Conservation (phyloP, 2,329 filamentous ascomycete species). For the Pseudogymnoascus sp. region DNA sequence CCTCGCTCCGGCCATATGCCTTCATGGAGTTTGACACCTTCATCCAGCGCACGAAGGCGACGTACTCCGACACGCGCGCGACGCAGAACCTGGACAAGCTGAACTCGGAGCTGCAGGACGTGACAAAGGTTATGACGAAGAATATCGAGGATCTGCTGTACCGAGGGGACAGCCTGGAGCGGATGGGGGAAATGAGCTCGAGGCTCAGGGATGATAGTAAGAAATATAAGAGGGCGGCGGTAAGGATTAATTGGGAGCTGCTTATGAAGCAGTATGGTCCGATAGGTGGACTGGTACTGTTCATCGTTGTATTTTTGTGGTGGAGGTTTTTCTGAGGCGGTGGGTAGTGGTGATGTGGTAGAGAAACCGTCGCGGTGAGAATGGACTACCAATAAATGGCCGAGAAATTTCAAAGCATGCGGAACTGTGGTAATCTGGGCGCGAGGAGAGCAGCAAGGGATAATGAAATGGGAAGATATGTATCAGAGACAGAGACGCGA, state of each 20-base stretch:
- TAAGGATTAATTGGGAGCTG: constrained; percentile 96
- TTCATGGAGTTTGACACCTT: constrained; percentile 98
- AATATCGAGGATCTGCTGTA: constrained; percentile 98
- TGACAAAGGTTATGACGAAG: constrained; percentile 99
- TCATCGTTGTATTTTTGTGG: constrained; percentile 81
- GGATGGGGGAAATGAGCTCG: constrained; percentile 92
- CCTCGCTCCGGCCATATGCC: constrained; percentile 78
- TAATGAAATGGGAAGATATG: neutral
- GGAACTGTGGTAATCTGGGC: neutral
- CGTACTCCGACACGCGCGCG: constrained; percentile 87
- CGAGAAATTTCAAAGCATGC: neutral
- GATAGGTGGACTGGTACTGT: constrained; percentile 70
- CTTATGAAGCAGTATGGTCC: constrained; percentile 95
- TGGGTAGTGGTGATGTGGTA: neutral
- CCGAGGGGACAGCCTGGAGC: constrained; percentile 84
- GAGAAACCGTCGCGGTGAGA: neutral
- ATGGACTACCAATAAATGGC: neutral
- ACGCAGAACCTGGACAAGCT: constrained; percentile 89
- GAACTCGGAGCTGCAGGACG: constrained; percentile 94
- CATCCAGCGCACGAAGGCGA: constrained; percentile 84
- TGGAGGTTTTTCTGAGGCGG: constrained; percentile 78
- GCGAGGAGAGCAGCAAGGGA: neutral
- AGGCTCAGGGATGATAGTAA: constrained; percentile 84
- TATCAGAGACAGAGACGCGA: neutral
- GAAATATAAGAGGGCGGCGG: constrained; percentile 88